These are phyloP conservation scores for Jasminum sambac DNA, from an alignment of 257 asterid species.

Conservation along the genomic window DNA sequence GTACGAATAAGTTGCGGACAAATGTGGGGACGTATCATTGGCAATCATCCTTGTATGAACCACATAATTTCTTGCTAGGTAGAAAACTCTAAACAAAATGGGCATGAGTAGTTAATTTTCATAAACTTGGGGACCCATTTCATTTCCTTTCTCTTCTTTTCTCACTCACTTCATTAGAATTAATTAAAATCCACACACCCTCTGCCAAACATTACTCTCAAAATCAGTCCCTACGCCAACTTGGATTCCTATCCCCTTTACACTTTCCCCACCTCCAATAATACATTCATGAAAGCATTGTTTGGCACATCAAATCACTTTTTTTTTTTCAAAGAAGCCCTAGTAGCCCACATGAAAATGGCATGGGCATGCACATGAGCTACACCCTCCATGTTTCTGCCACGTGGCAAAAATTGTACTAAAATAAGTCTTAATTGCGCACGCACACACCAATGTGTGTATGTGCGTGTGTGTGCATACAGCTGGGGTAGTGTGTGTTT, in stretches of 20 bases:
- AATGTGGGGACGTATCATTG: conserved; percentile 13
- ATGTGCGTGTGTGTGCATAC: neutral
- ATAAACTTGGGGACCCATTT: conserved; percentile 27
- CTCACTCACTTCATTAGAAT: no score
- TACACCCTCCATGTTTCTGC: conserved; percentile 30
- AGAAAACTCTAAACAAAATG: conserved; percentile 21
- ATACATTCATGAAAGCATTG: conserved; percentile 30
- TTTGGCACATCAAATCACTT: conserved; percentile 33
- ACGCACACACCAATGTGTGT: neutral
- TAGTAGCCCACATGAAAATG: conserved; percentile 29
- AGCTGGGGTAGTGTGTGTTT: conserved; percentile 12
- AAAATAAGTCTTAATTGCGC: neutral
- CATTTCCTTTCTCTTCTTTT: conserved; percentile 20
- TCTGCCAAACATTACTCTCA: conserved; percentile 51
- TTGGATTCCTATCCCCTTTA: conserved; percentile 42
- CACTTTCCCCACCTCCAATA: conserved; percentile 39
- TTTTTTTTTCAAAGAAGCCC: conserved; percentile 26
- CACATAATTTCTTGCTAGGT: conserved; percentile 29
- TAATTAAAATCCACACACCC: conserved; percentile 36
- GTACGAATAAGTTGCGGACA: neutral
- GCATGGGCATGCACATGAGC: conserved; percentile 45
- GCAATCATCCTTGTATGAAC: neutral
- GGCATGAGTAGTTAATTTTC: conserved; percentile 17
- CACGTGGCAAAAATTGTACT: conserved; percentile 22
- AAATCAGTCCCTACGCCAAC: conserved; percentile 42